A percentile compares a stretch with the other conserved stretches of the same genome.
Conservation (phyloP, 805 yeast species). For the Metschnikowia anglica region DNA sequence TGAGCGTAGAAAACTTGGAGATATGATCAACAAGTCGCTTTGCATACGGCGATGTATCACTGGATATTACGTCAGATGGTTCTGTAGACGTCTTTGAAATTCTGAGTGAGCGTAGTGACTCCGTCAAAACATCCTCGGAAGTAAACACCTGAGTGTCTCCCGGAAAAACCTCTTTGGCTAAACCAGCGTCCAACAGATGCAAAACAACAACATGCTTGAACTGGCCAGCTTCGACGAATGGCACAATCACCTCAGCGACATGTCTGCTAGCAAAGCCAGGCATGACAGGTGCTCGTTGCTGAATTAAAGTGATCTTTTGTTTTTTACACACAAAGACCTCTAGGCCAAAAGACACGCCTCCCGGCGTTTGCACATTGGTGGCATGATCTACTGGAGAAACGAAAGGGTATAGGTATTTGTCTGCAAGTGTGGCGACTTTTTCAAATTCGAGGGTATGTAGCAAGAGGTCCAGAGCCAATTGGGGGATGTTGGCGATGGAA, state of each 20-base stretch:
- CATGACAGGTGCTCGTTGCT: constrained; percentile 82
- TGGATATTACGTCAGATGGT: constrained; percentile 11
- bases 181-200: constrained; percentile 73
- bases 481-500: constrained; percentile 89
- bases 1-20: constrained; percentile 22
- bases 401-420: constrained; percentile 70
- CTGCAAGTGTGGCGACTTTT: constrained; percentile 58
- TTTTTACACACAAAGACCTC: constrained; percentile 57
- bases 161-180: constrained; percentile 26
- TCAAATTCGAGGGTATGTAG: constrained; percentile 58
- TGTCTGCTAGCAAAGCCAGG: constrained; percentile 57
- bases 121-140: constrained; percentile 32
- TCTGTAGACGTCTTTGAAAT: constrained; percentile 17
- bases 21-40: constrained; percentile 14
- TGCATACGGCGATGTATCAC: constrained; percentile 17
- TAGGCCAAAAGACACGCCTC: constrained; percentile 55
- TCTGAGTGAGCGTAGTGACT: constrained; percentile 31
- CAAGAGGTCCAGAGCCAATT: constrained; percentile 70
- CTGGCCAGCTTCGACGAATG: constrained; percentile 43
- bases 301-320: constrained; percentile 56
- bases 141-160: constrained; percentile 29
- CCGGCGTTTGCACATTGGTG: constrained; percentile 17
- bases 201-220: constrained; percentile 53
- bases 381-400: constrained; percentile 69
- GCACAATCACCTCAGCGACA: constrained; percentile 49